A percentile compares a stretch with the other conserved stretches of the same genome.
Evolutionary conservation across 306 rosid species (phyloP).

Genomic region (Arachis hypogaea): DNA sequence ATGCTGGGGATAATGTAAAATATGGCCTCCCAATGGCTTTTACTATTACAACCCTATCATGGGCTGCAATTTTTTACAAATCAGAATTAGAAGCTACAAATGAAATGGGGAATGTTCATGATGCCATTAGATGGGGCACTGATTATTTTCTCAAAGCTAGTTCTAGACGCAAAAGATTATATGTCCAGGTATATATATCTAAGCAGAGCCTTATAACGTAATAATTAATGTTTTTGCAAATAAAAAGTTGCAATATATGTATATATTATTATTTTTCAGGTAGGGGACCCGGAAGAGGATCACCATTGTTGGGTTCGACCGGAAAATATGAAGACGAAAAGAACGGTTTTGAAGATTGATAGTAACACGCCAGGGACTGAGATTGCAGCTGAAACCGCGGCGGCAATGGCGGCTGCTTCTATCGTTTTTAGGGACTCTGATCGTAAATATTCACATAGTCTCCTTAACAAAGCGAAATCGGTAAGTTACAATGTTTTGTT

Average conservation of each 20-base stretch:
- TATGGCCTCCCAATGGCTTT: slow-evolving; percentile 96
- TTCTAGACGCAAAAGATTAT: slow-evolving; percentile 47
- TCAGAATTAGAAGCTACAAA: slow-evolving; percentile 57
- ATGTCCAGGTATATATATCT: slow-evolving; percentile 57
- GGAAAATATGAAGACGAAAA: slow-evolving; percentile 72
- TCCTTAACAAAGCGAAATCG: slow-evolving; percentile 89
- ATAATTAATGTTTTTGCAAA: no score
- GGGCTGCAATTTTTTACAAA: slow-evolving; percentile 67
- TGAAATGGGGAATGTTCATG: slow-evolving; percentile 54
- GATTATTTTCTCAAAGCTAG: slow-evolving; percentile 76
- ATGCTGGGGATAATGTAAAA: slow-evolving; percentile 97
- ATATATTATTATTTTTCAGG: slow-evolving; percentile 39
- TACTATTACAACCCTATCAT: slow-evolving; percentile 78
- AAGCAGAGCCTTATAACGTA: neutral
- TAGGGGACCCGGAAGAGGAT: slow-evolving; percentile 78
- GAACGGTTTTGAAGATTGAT: slow-evolving; percentile 67
- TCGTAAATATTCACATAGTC: slow-evolving; percentile 62
- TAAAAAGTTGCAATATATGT: no score
- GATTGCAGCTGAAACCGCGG: slow-evolving; percentile 91
- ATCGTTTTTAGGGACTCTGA: slow-evolving; percentile 58
- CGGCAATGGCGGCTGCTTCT: slow-evolving; percentile 87
- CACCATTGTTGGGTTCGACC: slow-evolving; percentile 87
- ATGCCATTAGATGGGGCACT: slow-evolving; percentile 87
- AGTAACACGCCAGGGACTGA: slow-evolving; percentile 63
- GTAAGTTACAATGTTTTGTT: slow-evolving; percentile 27